Evolutionary conservation across 228 moss, liverwort and hornwort species (phyloP).

Genomic region (Sphagnum magellanicum): DNA sequence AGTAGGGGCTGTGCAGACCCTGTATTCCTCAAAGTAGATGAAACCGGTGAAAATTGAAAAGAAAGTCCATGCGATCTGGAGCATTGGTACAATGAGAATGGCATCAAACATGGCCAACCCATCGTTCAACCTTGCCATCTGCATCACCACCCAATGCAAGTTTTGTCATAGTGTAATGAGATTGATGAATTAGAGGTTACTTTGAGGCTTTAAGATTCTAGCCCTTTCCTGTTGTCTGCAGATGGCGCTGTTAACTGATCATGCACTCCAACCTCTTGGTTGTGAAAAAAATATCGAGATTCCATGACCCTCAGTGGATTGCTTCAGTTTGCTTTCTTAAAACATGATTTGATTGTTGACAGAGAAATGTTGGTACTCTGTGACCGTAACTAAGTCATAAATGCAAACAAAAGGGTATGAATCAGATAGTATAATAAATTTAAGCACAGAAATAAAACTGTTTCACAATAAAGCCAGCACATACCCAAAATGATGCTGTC

Average conservation of each 20-base stretch:
- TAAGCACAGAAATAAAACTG: too few species aligned
- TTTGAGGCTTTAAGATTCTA: neutral
- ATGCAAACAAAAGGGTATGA: too few species aligned
- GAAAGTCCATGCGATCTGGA: constrained; percentile 99
- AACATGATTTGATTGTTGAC: too few species aligned
- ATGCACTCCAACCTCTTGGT: too few species aligned
- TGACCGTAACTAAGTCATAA: too few species aligned
- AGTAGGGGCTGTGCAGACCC: constrained; percentile 32
- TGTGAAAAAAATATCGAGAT: too few species aligned
- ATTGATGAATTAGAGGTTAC: neutral
- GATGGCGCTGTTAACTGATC: too few species aligned
- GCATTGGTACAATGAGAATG: constrained; percentile 96
- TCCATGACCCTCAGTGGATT: too few species aligned
- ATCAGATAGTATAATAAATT: too few species aligned
- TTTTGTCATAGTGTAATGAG: neutral
- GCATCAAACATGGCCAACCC: constrained; percentile 99
- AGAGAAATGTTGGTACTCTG: too few species aligned
- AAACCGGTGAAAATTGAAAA: constrained; percentile 98
- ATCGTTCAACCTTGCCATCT: constrained; percentile 98
- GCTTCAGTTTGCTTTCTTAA: too few species aligned
- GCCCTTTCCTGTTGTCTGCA: too few species aligned
- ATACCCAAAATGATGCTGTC: constrained; percentile 98
- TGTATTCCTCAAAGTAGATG: constrained; percentile 95
- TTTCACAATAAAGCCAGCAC: constrained; percentile 6
- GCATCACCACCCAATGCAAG: constrained; percentile 13